Conservation (phyloP, 2,329 filamentous ascomycete species). For the Chrysoporthe puriensis region DNA sequence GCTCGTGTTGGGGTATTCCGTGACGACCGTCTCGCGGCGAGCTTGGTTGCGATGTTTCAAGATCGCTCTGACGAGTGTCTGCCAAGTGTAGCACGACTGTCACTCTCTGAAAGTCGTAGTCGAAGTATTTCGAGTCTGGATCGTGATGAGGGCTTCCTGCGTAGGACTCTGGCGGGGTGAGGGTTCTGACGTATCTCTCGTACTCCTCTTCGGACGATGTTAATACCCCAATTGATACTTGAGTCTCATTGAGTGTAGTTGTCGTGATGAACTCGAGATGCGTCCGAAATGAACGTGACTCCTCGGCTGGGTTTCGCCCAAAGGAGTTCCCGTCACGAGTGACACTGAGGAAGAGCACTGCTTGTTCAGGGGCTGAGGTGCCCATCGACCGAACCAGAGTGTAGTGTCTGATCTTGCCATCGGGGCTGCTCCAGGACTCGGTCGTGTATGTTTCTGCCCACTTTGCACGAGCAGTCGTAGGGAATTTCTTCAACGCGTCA, state of each 20-base stretch:
- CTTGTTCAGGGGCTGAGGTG: neutral
- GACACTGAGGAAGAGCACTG: slow-evolving; percentile 7
- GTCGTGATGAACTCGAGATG: slow-evolving; percentile 6
- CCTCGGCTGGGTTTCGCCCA: slow-evolving; percentile 3
- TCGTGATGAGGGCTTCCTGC: neutral
- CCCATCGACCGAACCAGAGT: neutral
- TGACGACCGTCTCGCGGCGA: neutral
- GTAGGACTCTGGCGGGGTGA: neutral
- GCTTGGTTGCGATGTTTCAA: neutral
- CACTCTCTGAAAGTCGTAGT: neutral
- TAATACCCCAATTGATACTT: neutral
- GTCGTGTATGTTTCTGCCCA: slow-evolving; percentile 1
- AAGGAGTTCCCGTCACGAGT: slow-evolving; percentile 2
- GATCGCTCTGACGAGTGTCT: neutral
- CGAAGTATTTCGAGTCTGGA: neutral
- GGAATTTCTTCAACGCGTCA: neutral
- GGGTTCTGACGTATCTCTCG: neutral
- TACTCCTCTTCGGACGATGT: slow-evolving; percentile 3
- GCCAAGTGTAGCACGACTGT: neutral
- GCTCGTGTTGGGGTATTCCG: slow-evolving; percentile 2
- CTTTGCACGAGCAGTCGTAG: neutral
- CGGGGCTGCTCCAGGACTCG: slow-evolving; percentile 3
- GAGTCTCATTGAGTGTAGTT: neutral
- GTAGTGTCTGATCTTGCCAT: slow-evolving; percentile 7
- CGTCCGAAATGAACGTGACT: neutral